phyloP scores from a whole-genome alignment of 2,329 filamentous ascomycete species.

The Plectosphaerella sp. region DNA sequence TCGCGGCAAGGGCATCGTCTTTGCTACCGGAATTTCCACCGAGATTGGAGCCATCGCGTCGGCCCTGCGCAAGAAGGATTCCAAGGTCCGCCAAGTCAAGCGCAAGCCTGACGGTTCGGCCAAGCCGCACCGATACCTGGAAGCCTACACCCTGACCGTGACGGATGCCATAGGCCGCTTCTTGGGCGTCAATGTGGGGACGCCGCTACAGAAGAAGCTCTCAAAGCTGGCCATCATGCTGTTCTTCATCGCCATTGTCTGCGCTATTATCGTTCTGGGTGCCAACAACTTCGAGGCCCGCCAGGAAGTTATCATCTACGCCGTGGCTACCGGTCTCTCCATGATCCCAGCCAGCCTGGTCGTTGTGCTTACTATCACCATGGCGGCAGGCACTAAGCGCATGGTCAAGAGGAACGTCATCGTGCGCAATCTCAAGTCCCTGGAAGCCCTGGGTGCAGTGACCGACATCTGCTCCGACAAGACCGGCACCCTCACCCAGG shows the following conservation, averaged over 20 bases:
- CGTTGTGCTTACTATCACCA: slow-evolving; percentile 63
- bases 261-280: slow-evolving; percentile 60
- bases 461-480: slow-evolving; percentile 35
- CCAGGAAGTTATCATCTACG: slow-evolving; percentile 59
- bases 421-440: slow-evolving; percentile 45
- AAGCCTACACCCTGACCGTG: slow-evolving; percentile 34
- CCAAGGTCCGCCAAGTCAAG: slow-evolving; percentile 36
- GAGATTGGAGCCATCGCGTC: slow-evolving; percentile 62
- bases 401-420: slow-evolving; percentile 45
- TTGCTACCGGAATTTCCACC: slow-evolving; percentile 54
- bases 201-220: slow-evolving; percentile 62
- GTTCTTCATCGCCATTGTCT: slow-evolving; percentile 58
- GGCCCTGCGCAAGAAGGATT: slow-evolving; percentile 50
- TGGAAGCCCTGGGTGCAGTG: slow-evolving; percentile 37
- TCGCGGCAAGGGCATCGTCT: slow-evolving; percentile 54
- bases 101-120: slow-evolving; percentile 39
- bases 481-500: slow-evolving; percentile 10
- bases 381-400: slow-evolving; percentile 52
- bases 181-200: slow-evolving; percentile 60
- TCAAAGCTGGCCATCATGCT: slow-evolving; percentile 60
- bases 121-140: slow-evolving; percentile 40
- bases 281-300: slow-evolving; percentile 48
- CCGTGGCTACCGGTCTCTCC: slow-evolving; percentile 52
- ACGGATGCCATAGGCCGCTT: slow-evolving; percentile 56
- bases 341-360: slow-evolving; percentile 62